These are phyloP conservation scores for Hirschfeldia incana DNA, from an alignment of 345 rosid species.

Conservation along the genomic window DNA sequence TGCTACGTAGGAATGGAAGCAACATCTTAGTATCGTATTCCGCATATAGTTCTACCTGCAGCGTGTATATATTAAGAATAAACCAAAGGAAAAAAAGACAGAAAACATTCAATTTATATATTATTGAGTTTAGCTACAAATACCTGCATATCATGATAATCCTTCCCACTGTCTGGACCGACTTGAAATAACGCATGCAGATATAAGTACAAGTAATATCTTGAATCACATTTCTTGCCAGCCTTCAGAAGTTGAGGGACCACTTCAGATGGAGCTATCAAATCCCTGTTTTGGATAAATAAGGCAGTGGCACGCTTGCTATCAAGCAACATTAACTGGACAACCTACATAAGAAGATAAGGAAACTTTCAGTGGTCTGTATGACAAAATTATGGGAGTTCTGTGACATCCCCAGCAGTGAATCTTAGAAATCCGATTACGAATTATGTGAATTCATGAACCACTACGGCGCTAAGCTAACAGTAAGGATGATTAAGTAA, in stretches of 20 bases:
- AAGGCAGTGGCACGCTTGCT: conserved; percentile 75
- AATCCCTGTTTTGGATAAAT: conserved; percentile 80
- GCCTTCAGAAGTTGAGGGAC: conserved; percentile 65
- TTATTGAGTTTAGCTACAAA: conserved; percentile 16
- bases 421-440: background rate
- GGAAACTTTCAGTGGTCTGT: conserved; percentile 8
- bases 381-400: background rate
- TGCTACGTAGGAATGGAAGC: conserved; percentile 94
- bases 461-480: background rate
- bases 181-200: conserved; percentile 83
- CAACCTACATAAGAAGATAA: conserved; percentile 61
- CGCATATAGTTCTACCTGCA: conserved; percentile 91
- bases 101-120: background rate
- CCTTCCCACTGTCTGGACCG: conserved; percentile 79
- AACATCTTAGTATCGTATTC: conserved; percentile 91
- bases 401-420: conserved; percentile 4
- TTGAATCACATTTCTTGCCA: conserved; percentile 68
- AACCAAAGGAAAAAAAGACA: conserved; percentile 16
- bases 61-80: conserved; percentile 20
- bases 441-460: conserved; percentile 1
- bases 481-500: conserved; percentile 8
- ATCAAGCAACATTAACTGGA: conserved; percentile 87
- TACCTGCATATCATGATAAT: conserved; percentile 98
- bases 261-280: conserved; percentile 84
- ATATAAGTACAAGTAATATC: conserved; percentile 81